A percentile compares a stretch with the other conserved stretches of the same genome.
Evolutionary conservation across 768 basidiomycete genomes (phyloP).

Genomic region (Trametes cubensis): DNA sequence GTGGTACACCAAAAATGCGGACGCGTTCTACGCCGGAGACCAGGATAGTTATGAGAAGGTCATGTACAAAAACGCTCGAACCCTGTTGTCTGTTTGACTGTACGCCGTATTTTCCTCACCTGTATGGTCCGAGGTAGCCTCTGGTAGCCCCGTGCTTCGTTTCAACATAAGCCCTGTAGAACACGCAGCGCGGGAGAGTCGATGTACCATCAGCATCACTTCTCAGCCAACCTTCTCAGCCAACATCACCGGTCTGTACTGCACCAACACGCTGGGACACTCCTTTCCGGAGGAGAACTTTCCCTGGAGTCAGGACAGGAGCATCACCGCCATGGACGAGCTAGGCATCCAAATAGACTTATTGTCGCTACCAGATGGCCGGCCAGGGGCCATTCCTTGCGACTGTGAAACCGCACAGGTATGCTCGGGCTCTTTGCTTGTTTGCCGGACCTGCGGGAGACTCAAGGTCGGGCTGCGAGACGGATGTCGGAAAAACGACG

Average conservation of each 20-base stretch:
- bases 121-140: no score
- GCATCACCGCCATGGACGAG: slow-evolving; percentile 60
- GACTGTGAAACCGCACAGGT: slow-evolving; percentile 49
- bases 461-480: not conserved
- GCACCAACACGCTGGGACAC: slow-evolving; percentile 58
- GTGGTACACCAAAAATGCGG: slow-evolving; percentile 64
- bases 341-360: slow-evolving; percentile 60
- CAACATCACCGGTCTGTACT: no score
- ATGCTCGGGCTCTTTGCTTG: slow-evolving; percentile 73
- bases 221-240: no score
- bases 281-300: slow-evolving; percentile 60
- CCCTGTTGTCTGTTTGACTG: slow-evolving; percentile 46
- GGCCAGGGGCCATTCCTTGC: slow-evolving; percentile 42
- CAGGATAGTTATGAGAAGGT: slow-evolving; percentile 44
- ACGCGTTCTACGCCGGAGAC: slow-evolving; percentile 49
- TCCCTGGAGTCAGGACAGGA: slow-evolving; percentile 62
- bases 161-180: no score
- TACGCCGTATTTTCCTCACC: not conserved
- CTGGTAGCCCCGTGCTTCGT: no score
- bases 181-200: no score
- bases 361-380: slow-evolving; percentile 63
- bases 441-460: slow-evolving; percentile 44
- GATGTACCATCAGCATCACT: no score
- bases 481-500: not conserved
- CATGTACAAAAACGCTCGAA: slow-evolving; percentile 53